Percentiles rank a stretch among this genome's conserved stretches.
Evolutionary conservation across 2,329 filamentous ascomycete genomes (phyloP).

Genomic region (Scedosporium apiospermum): DNA sequence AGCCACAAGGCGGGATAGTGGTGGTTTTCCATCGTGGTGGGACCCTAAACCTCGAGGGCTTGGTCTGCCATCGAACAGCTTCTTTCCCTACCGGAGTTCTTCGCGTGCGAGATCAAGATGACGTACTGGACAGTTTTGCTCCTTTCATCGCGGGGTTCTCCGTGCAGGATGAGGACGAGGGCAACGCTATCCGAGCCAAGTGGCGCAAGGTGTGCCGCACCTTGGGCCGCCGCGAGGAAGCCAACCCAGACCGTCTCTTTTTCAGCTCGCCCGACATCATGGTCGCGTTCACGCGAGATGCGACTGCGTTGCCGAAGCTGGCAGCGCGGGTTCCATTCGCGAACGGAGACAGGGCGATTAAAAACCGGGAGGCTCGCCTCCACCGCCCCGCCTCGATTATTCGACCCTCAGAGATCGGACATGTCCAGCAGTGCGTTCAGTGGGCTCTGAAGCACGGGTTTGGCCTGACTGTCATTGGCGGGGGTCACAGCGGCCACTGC

Average conservation of each 20-base stretch:
- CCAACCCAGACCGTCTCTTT: conserved; percentile 25
- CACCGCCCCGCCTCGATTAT: conserved; percentile 33
- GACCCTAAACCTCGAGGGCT: conserved; percentile 30
- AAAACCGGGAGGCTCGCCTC: conserved; percentile 40
- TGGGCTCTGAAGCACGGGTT: conserved; percentile 42
- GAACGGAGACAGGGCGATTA: conserved; percentile 24
- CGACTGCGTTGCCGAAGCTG: conserved; percentile 26
- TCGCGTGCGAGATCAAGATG: conserved; percentile 32
- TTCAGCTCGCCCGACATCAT: conserved; percentile 43
- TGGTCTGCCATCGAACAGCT: conserved; percentile 37
- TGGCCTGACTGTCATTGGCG: conserved; percentile 42
- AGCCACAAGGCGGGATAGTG: conserved; percentile 30
- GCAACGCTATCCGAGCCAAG: conserved; percentile 17
- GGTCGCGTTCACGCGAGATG: conserved; percentile 37
- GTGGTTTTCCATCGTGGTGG: conserved; percentile 46
- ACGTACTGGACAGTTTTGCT: conserved; percentile 39
- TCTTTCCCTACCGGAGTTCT: conserved; percentile 35
- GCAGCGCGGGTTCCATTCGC: conserved; percentile 27
- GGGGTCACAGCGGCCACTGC: conserved; percentile 53
- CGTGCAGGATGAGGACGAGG: conserved; percentile 18
- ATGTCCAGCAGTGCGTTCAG: conserved; percentile 44
- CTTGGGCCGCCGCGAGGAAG: conserved; percentile 29
- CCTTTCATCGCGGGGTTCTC: conserved; percentile 39
- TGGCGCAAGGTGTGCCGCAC: conserved; percentile 45
- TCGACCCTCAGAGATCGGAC: conserved; percentile 32